A percentile compares a stretch with the other conserved stretches of the same genome.
Evolutionary conservation across 768 basidiomycete species (phyloP).

Genomic region (Crassisporium funariophilum): DNA sequence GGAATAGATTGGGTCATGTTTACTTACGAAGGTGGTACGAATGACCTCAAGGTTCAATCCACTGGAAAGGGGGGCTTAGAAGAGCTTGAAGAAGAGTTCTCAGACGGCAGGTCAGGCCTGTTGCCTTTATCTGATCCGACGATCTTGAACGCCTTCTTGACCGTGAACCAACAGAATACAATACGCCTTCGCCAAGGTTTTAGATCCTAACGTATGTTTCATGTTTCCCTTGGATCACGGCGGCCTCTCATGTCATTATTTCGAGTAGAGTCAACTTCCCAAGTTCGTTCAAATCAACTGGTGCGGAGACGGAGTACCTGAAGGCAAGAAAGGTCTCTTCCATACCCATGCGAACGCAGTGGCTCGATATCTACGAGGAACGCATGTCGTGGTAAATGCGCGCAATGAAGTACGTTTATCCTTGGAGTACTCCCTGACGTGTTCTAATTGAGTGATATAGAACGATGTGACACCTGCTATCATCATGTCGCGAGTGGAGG

Average conservation of each 20-base stretch:
- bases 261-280: slow-evolving; percentile 67
- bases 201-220: slow-evolving; percentile 79
- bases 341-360: slow-evolving; percentile 85
- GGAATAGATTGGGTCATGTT: slow-evolving; percentile 79
- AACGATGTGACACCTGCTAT: slow-evolving; percentile 76
- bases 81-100: slow-evolving; percentile 92
- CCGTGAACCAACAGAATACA: slow-evolving; percentile 65
- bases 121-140: slow-evolving; percentile 11
- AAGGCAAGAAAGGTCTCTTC: slow-evolving; percentile 89
- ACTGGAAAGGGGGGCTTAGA: slow-evolving; percentile 89
- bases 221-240: background rate
- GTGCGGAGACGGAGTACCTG: slow-evolving; percentile 97
- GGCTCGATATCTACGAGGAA: slow-evolving; percentile 75
- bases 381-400: slow-evolving; percentile 85
- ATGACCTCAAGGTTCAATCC: slow-evolving; percentile 85
- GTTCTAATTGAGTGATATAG: slow-evolving; percentile 37
- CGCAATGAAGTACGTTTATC: slow-evolving; percentile 70
- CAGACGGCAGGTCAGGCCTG: slow-evolving; percentile 76
- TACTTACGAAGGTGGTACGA: slow-evolving; percentile 79
- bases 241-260: slow-evolving; percentile 3
- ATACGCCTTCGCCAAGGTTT: slow-evolving; percentile 86
- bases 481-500: slow-evolving; percentile 87
- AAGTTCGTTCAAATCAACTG: slow-evolving; percentile 97
- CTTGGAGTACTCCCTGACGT: background rate
- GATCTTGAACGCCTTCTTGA: slow-evolving; percentile 14